A percentile compares a stretch with the other conserved stretches of the same genome.
These are phyloP conservation scores for Marasmius fiardii DNA, from an alignment of 1,284 basidiomycete species.

Conservation along the genomic window DNA sequence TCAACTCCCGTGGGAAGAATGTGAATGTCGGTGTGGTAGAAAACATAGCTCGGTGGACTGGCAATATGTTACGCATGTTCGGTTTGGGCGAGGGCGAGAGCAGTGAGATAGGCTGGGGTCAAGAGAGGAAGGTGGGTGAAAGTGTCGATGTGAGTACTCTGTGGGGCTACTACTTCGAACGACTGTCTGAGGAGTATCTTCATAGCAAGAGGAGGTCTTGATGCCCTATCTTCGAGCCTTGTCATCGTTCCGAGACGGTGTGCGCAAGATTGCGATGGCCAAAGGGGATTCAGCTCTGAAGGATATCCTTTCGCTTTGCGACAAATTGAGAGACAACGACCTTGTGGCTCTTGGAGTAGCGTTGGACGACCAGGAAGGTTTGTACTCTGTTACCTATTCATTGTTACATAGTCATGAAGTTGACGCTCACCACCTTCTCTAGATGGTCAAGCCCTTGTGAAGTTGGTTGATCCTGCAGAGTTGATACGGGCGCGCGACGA, in stretches of 20 bases:
- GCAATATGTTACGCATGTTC: constrained; percentile 91
- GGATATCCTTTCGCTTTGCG: constrained; percentile 82
- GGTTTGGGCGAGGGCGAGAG: constrained; percentile 85
- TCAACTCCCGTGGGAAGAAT: constrained; percentile 58
- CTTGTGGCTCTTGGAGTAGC: constrained; percentile 92
- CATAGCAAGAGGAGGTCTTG: constrained; percentile 77
- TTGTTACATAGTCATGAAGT: neutral
- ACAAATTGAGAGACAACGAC: constrained; percentile 88
- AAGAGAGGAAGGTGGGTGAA: constrained; percentile 41
- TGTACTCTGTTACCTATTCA: constrained; percentile 11
- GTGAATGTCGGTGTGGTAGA: constrained; percentile 74
- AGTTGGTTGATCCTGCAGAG: constrained; percentile 83
- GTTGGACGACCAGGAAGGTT: constrained; percentile 94
- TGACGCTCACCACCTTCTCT: constrained; percentile 10
- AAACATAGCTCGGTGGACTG: constrained; percentile 81
- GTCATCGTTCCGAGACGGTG: constrained; percentile 89
- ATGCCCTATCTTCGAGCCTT: constrained; percentile 89
- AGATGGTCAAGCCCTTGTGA: constrained; percentile 95
- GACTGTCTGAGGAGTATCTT: constrained; percentile 8
- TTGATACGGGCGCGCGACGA: constrained; percentile 86
- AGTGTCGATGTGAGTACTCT: constrained; percentile 53
- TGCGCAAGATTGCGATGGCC: constrained; percentile 80
- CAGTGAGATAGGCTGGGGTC: constrained; percentile 72
- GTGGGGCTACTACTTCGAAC: constrained; percentile 17
- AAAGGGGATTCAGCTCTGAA: constrained; percentile 64